Conservation (phyloP, 768 basidiomycete species). For the Termitomyces sp. region DNA sequence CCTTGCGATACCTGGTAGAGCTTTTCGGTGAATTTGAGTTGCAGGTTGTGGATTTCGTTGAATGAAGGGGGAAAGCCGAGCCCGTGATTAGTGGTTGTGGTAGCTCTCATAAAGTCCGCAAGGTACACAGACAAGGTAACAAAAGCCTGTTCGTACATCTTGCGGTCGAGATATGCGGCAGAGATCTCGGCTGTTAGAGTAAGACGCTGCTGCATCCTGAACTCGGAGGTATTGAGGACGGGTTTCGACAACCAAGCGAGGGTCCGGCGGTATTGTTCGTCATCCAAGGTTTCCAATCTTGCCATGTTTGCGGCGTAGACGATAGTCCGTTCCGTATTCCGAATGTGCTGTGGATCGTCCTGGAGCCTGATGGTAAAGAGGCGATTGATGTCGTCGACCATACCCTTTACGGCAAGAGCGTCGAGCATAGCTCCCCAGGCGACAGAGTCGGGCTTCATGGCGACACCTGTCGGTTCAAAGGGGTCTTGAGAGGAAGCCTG, state of each 20-base stretch:
- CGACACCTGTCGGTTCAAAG: constrained; percentile 37
- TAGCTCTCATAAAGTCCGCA: neutral
- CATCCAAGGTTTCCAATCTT: constrained; percentile 12
- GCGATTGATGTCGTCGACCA: constrained; percentile 52
- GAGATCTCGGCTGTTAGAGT: constrained; percentile 21
- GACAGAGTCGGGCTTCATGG: constrained; percentile 46
- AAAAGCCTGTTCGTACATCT: constrained; percentile 24
- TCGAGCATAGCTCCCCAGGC: constrained; percentile 63
- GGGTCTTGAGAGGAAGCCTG: constrained; percentile 27
- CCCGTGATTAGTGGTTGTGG: neutral
- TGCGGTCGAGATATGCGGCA: constrained; percentile 24
- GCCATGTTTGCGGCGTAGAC: constrained; percentile 37
- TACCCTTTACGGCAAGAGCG: constrained; percentile 43
- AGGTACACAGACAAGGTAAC: constrained; percentile 12
- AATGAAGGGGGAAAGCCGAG: neutral
- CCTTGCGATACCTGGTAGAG: constrained; percentile 18
- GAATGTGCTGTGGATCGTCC: constrained; percentile 31
- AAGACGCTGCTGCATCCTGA: neutral
- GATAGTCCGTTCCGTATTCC: constrained; percentile 34
- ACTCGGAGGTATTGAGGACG: neutral
- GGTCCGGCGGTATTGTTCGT: constrained; percentile 13
- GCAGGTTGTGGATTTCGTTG: constrained; percentile 13
- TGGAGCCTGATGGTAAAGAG: constrained; percentile 40
- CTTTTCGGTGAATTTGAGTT: constrained; percentile 20
- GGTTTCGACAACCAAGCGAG: constrained; percentile 19